Base-by-base conservation (phyloP, 805 yeast genomes). In the Priceomyces castillae region DNA sequence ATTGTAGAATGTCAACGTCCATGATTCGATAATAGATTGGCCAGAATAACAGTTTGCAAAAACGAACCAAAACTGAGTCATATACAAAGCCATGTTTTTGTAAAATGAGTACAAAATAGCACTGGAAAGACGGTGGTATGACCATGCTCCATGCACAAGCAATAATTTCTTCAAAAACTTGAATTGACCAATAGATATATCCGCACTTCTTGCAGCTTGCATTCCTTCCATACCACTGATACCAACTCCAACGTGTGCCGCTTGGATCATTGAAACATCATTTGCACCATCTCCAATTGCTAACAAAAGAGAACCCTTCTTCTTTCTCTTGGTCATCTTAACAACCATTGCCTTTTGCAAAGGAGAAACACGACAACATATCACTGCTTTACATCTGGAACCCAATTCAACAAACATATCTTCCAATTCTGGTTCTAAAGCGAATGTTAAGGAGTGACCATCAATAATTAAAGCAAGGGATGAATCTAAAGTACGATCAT, bases 231-330 rank as follows among this genome's bases (percentile, higher is more conserved):
- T 85, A 51, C 99, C 99, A 65, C 95, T 87, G 49, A 94, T 95
- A 61, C 99, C 99, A 18, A 94, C 96, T 49, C 99, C 99, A 41
- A 94, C 97, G 64, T 94, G 98, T 0, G 99, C 99, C 12, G 99
- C 98, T 65, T 94, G 99, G 51, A 94, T 94, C 99, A 94, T 94
- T 30, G 96, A 85, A 33, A 94, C 99, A 69, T 94, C 99, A 59
- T 94, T 94, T 2, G 99, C 99, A 58, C 99, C 99, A 66, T 94
- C 99, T 35, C 99, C 99, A 58, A 94, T 85, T 1, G 99, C 98
- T 46, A 94, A 71, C 34, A 95, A 64, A 34, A 86, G 64, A 2
- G 96, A 80, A 38, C 85, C 82, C 57, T 78, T 76, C 62, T 67
- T 67, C 67, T 88, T 84, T 39, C 87, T 72, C 61, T 94, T 94